These are phyloP conservation scores for Prunus yedoensis DNA, from an alignment of 331 rosid genomes.

Conservation along the genomic window DNA sequence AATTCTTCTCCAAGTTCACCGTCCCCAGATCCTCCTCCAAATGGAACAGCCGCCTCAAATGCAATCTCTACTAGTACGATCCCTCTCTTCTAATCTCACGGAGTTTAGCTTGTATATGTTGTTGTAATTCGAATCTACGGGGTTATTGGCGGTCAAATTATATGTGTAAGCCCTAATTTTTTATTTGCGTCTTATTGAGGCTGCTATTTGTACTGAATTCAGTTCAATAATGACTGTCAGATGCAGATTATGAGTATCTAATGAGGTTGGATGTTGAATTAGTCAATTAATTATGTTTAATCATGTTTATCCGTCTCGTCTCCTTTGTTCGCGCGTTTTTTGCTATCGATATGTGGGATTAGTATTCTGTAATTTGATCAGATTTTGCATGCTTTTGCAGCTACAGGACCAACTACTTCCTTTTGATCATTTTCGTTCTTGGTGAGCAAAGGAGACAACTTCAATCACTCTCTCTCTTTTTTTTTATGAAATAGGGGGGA, in stretches of 20 bases:
- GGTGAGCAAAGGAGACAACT: slow-evolving; percentile 45
- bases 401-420: slow-evolving; percentile 93
- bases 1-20: slow-evolving; percentile 93
- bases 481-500: no score
- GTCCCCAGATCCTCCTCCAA: slow-evolving; percentile 73
- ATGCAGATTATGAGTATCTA: background rate
- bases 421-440: slow-evolving; percentile 72
- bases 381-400: slow-evolving; percentile 37
- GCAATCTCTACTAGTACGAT: slow-evolving; percentile 93
- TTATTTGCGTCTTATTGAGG: background rate
- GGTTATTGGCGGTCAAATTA: background rate
- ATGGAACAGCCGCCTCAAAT: slow-evolving; percentile 97
- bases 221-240: background rate
- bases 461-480: background rate
- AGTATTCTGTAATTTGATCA: no score
- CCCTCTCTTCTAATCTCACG: background rate
- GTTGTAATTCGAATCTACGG: background rate
- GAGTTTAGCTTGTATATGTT: background rate
- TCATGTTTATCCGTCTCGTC: slow-evolving; percentile 5
- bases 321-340: no score
- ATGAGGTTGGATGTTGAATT: background rate
- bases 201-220: background rate
- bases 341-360: no score
- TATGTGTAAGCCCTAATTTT: background rate
- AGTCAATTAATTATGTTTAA: background rate